Percentiles rank a stretch among this genome's conserved stretches.
Conservation (phyloP, 805 yeast species). For the Kazachstania africana region DNA sequence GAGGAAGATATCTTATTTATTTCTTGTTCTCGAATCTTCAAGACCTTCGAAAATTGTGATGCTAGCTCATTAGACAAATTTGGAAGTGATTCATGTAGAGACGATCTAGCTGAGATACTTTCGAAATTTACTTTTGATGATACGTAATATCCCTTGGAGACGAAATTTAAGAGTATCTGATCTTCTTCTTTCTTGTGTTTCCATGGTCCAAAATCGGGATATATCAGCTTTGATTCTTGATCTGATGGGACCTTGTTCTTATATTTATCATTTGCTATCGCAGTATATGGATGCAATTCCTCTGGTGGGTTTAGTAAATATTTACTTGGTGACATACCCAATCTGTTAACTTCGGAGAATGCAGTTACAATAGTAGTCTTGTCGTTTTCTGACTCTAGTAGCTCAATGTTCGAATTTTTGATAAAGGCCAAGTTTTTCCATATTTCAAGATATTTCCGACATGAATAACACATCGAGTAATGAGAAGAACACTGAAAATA, state of each 20-base stretch:
- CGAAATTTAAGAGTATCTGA: constrained; percentile 20
- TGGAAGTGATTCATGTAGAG: constrained; percentile 24
- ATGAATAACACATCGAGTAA: too few relatives aligned
- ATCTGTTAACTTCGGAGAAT: too few relatives aligned
- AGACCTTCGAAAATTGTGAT: constrained; percentile 18
- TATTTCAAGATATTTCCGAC: too few relatives aligned
- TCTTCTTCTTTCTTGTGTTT: constrained; percentile 23
- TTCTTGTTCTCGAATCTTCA: constrained; percentile 22
- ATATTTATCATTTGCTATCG: background rate
- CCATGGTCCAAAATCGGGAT: constrained; percentile 29
- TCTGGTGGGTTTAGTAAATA: constrained; percentile 25
- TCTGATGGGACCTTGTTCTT: too few relatives aligned
- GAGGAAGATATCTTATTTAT: constrained; percentile 19
- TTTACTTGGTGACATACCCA: constrained; percentile 13
- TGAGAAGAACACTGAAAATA: too few relatives aligned
- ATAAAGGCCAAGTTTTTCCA: too few relatives aligned
- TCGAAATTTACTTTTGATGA: constrained; percentile 26
- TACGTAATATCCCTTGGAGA: constrained; percentile 25
- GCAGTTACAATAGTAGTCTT: too few relatives aligned
- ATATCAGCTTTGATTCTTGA: constrained; percentile 3
- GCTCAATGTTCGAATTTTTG: too few relatives aligned
- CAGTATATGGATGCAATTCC: constrained; percentile 21
- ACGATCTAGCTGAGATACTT: constrained; percentile 27
- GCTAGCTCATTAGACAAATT: constrained; percentile 22
- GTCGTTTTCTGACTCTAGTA: too few relatives aligned